Conservation (phyloP, 768 basidiomycete genomes). For the Austroboletus eburneus region DNA sequence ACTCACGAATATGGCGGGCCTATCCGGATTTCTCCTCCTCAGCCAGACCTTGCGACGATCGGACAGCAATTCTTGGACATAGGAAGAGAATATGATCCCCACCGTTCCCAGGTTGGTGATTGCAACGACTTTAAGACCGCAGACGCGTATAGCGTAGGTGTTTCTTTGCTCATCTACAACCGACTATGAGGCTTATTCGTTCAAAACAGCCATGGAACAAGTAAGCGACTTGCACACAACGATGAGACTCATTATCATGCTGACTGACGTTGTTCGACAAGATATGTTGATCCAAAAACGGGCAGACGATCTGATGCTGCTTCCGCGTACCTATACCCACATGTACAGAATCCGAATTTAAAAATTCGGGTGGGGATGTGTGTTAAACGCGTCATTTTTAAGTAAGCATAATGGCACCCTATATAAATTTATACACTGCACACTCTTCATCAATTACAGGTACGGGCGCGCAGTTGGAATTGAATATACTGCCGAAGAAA, state of each 20-base stretch:
- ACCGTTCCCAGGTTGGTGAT: slow-evolving; percentile 42
- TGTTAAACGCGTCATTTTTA: slow-evolving; percentile 35
- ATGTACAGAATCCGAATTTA: slow-evolving; percentile 28
- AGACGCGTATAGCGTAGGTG: slow-evolving; percentile 24
- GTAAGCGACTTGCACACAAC: slow-evolving; percentile 7
- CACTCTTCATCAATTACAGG: no score
- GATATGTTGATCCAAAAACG: slow-evolving; percentile 49
- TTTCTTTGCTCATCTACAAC: neutral
- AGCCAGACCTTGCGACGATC: slow-evolving; percentile 1
- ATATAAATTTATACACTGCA: neutral
- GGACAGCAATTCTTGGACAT: slow-evolving; percentile 45
- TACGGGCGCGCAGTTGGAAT: slow-evolving; percentile 36
- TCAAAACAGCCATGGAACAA: slow-evolving; percentile 12
- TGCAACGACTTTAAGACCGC: slow-evolving; percentile 39
- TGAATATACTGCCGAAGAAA: slow-evolving; percentile 30
- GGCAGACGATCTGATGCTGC: slow-evolving; percentile 29
- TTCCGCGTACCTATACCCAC: slow-evolving; percentile 37
- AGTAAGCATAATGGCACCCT: slow-evolving; percentile 25
- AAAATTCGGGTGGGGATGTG: slow-evolving; percentile 28
- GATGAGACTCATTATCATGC: neutral
- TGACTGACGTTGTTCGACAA: slow-evolving; percentile 18
- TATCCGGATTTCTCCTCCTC: slow-evolving; percentile 25
- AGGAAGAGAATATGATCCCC: slow-evolving; percentile 44
- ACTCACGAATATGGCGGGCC: slow-evolving; percentile 37
- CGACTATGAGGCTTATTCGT: neutral